A percentile compares a stretch with the other conserved stretches of the same genome.
These are phyloP conservation scores for Puccinia hordei DNA, from an alignment of 1,284 basidiomycete genomes.

Conservation along the genomic window DNA sequence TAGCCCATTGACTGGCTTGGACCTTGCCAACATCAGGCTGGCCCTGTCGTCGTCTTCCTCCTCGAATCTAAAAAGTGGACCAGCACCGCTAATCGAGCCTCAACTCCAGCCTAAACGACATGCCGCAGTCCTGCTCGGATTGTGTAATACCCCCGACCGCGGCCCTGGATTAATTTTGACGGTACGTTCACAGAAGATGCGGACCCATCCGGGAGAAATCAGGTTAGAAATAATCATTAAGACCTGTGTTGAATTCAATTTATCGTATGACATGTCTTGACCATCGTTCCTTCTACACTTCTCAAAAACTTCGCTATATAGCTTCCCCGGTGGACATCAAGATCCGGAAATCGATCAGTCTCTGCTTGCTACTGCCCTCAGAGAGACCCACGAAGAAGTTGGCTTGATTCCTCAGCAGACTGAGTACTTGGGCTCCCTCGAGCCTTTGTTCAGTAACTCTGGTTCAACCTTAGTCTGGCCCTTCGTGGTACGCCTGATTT, in stretches of 20 bases:
- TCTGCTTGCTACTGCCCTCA: constrained; percentile 26
- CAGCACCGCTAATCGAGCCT: neutral
- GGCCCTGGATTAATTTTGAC: constrained; percentile 28
- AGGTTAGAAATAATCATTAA: neutral
- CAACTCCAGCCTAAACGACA: neutral
- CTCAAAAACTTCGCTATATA: neutral
- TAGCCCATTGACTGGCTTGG: constrained; percentile 19
- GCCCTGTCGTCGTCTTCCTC: constrained; percentile 11
- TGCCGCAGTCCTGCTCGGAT: constrained; percentile 30
- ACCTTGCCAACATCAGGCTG: constrained; percentile 27
- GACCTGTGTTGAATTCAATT: neutral
- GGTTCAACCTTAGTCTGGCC: constrained; percentile 23
- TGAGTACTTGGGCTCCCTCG: constrained; percentile 24
- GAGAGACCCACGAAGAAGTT: constrained; percentile 37
- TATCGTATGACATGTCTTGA: neutral
- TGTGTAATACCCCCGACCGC: constrained; percentile 1
- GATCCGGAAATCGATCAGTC: constrained; percentile 35
- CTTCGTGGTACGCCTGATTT: constrained; percentile 29
- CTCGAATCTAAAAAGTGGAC: neutral
- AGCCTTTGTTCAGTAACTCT: constrained; percentile 30
- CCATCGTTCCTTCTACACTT: neutral
- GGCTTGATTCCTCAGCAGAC: constrained; percentile 31
- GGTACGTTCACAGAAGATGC: constrained; percentile 20
- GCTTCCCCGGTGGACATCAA: constrained; percentile 41
- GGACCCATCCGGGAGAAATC: constrained; percentile 40